Percentiles rank a stretch among this genome's conserved stretches.
Conservation (phyloP, 78 protist species). For the Monocercomonoides exilis region DNA sequence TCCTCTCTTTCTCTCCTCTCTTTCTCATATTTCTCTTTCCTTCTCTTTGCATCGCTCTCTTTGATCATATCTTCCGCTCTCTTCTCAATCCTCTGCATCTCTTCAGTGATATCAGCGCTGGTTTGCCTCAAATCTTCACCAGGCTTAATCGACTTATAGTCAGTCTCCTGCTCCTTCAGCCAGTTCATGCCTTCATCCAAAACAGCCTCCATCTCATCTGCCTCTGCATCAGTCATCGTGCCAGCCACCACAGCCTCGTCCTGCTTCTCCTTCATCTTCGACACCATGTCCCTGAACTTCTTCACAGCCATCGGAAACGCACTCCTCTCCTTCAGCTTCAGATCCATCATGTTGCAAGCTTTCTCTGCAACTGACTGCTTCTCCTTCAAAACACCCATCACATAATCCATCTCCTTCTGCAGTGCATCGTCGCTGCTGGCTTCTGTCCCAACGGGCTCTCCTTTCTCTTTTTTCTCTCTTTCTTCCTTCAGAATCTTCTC, state of each 20-base stretch:
- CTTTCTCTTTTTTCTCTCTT: no score
- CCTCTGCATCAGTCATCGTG: neutral
- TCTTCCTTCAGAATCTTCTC: no score
- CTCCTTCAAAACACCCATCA: no score
- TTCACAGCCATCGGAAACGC: neutral
- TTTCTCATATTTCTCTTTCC: neutral
- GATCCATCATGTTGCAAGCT: neutral
- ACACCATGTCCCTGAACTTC: neutral
- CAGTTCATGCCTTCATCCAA: neutral
- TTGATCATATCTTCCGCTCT: neutral
- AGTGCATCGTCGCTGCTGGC: no score
- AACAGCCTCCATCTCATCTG: neutral
- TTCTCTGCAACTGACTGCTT: neutral
- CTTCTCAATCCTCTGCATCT: neutral
- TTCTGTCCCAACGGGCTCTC: neutral
- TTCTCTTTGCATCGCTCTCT: neutral
- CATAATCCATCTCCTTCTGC: no score
- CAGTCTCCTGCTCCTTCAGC: conserved; percentile 1
- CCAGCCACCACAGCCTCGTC: neutral
- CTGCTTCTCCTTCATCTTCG: neutral
- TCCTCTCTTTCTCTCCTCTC: neutral
- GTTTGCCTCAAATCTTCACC: neutral
- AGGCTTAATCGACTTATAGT: neutral
- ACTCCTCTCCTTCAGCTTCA: neutral
- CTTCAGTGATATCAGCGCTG: neutral